Conservation (phyloP, 2,329 filamentous ascomycete genomes). For the Atkinsonella texensis region DNA sequence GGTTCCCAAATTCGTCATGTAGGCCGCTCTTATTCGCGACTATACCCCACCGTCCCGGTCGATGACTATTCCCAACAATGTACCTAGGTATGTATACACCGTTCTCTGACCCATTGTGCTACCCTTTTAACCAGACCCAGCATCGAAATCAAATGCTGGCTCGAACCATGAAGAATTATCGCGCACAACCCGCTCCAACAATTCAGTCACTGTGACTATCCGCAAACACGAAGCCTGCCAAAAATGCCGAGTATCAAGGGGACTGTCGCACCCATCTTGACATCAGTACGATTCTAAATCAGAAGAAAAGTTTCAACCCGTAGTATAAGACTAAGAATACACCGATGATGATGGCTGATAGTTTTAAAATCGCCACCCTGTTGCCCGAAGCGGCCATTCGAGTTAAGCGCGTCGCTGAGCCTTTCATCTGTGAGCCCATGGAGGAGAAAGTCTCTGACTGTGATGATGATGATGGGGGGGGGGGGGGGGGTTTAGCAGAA, state of each 20-base stretch:
- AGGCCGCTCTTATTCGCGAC: neutral
- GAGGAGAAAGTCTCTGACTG: slow-evolving; percentile 84
- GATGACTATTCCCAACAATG: neutral
- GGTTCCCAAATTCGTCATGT: neutral
- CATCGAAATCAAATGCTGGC: neutral
- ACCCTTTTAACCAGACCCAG: neutral
- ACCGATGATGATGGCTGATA: slow-evolving; percentile 71
- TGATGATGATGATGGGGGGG: too few relatives aligned
- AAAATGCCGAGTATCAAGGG: too few relatives aligned
- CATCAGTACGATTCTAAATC: slow-evolving; percentile 7
- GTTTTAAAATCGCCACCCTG: slow-evolving; percentile 79
- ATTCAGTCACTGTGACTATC: too few relatives aligned
- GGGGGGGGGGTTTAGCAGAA: too few relatives aligned
- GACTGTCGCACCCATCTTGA: too few relatives aligned
- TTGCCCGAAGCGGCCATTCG: slow-evolving; percentile 89
- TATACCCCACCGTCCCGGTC: too few relatives aligned
- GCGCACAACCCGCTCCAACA: too few relatives aligned
- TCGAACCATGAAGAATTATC: neutral
- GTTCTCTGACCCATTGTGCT: neutral
- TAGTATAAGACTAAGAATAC: slow-evolving; percentile 67
- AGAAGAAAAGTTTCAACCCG: slow-evolving; percentile 51
- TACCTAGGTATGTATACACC: neutral
- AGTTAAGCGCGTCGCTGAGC: slow-evolving; percentile 68
- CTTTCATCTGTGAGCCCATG: slow-evolving; percentile 71
- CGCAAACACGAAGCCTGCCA: neutral